Base-by-base conservation (phyloP, 257 asterid species). In the Rhazya stricta region DNA sequence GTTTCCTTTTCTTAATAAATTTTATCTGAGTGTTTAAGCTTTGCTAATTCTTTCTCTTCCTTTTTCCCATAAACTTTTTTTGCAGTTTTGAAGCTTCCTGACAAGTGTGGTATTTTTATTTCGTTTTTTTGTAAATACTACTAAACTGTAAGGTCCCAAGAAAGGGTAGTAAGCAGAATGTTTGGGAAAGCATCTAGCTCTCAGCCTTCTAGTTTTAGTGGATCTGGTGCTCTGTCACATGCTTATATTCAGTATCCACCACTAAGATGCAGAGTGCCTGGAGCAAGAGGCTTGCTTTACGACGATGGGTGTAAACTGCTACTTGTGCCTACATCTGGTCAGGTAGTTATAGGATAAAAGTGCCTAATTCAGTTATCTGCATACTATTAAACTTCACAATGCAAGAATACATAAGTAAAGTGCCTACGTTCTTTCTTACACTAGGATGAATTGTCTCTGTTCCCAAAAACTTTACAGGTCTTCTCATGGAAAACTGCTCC, bases 191-290 rank as follows among this genome's bases (percentile, higher is more conserved):
- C 91, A 84, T 91, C 96, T 68, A 82, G 91, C 12, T 88, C 97
- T 74, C 80, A 80, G 78, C 85, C 85, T 77, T 82, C 91, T 73
- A 73, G 84, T 84, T 83, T 85, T 63, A 79, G 88, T 80, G 91
- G 89, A 86, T 89, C 98, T 80, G 96, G 87, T 80, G 92, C 96
- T 79, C 79, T 94, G 25, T 94, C 97, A 29, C 98, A 94, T 86
- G 94, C 84, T 73, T 88, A 88, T 80, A 83, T 91, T 69, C 93
- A 90, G 77, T 79, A 84, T 82, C 98, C 97, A 51, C 96, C 99
- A 75, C 83, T 91, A 83, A 89, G 89, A 78, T 88, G 92, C 84
- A 80, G 76, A 75, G 21, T 86, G 57, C 83, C 97, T 72, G 96
- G 96, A 75, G 78, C 92, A 51, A 83, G 82, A 78, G 85, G 84